Conservation (phyloP, 129 eudicot species). For the Artemisia annua region DNA sequence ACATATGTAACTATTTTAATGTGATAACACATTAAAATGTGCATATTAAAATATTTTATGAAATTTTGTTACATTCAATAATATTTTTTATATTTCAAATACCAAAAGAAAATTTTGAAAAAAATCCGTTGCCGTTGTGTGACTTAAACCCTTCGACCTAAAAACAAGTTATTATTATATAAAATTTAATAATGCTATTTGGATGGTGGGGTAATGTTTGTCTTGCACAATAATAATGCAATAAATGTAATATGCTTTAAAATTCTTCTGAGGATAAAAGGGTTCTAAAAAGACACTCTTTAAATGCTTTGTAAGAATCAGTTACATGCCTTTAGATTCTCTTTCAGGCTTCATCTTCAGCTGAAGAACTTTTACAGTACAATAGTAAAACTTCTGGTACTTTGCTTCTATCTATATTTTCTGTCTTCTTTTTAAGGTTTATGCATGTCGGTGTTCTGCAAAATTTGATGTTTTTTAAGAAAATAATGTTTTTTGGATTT, state of each 20-base stretch:
- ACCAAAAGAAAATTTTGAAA: no score
- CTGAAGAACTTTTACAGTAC: no score
- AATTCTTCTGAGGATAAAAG: neutral
- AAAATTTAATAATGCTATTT: slow-evolving; percentile 2
- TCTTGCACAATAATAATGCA: slow-evolving; percentile 29
- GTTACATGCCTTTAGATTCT: slow-evolving; percentile 32
- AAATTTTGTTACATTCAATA: no score
- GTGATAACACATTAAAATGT: no score
- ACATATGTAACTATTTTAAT: no score
- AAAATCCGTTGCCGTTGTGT: no score
- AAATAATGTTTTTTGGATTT: slow-evolving; percentile 8
- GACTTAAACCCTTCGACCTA: no score
- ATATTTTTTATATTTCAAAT: no score
- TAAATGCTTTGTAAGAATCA: slow-evolving; percentile 15
- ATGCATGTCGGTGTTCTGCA: slow-evolving; percentile 14
- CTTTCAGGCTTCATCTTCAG: slow-evolving; percentile 11
- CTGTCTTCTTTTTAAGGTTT: slow-evolving; percentile 18
- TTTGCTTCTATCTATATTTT: slow-evolving; percentile 21
- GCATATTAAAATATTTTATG: no score
- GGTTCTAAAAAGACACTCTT: slow-evolving; percentile 26
- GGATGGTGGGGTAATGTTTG: slow-evolving; percentile 29
- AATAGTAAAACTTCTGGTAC: slow-evolving; percentile 23
- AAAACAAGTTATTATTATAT: no score
- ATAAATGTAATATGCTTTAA: slow-evolving; percentile 13
- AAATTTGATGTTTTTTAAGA: slow-evolving; percentile 6